Base-by-base conservation (phyloP, 345 rosid species). In the Rhodamnia argentea region DNA sequence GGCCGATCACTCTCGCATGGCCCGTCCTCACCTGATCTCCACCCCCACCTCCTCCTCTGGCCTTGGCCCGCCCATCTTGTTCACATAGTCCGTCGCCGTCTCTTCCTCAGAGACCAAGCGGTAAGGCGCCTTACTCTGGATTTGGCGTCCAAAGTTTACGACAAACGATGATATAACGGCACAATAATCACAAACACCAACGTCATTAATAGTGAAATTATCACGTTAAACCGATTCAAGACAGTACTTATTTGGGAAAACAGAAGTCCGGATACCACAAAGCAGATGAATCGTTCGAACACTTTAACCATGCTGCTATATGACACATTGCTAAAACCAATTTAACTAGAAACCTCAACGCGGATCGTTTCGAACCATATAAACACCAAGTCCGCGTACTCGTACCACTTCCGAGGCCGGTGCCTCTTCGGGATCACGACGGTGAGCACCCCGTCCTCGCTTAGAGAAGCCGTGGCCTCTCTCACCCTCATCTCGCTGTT, bases 51-150 rank as follows among this genome's bases (percentile, higher is more conserved):
- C 40, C 40, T 60, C 5, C 74, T 27, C 2, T 20, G 9, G 0
- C 74, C 9, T 1, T 27, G 74, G 74, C 40, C 15, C 15, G 20
- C 27, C 75, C 40, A 2, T 4, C 40, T 62, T 32, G 40, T 27
- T 14, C 40, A 60, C 10, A 4, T 2, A 62, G 75, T 62, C 75
- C 75, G 4, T 62, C 40, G 40, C 40, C 0, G 20, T 62, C 75
- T 14, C 75, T 62, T 62, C 37, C 75, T 14, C 29, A 37, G 75
- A 1, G 1, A 27, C 20, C 0, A 27, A 0, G 40, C 0, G 3
- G 52, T 50, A 50, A 10, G 12, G 12, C 52, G 12, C 52, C 52
- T 50, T 50, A 10, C 2, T 50, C 52, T 50, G 52, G 52, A 50
- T 50, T 50, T 50, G 52, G 52, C 3, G 52, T 50, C 52, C 52